A percentile compares a stretch with the other conserved stretches of the same genome.
Evolutionary conservation across 768 basidiomycete species (phyloP).

Genomic region (Phylloporus scabripes): DNA sequence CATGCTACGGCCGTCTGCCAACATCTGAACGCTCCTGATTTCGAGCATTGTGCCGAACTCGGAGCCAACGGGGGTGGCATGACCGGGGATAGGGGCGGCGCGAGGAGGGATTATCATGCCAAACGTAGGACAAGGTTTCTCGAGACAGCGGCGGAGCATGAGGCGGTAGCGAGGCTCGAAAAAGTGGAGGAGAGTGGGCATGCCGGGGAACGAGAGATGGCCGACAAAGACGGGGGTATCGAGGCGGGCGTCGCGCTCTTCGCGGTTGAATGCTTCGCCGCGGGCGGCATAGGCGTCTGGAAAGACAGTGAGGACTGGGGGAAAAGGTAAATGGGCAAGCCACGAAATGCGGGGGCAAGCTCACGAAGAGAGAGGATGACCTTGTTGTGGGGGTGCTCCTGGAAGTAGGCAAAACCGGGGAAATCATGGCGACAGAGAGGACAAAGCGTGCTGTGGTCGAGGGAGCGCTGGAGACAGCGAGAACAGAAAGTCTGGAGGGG

Average conservation of each 20-base stretch:
- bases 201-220: slow-evolving; percentile 84
- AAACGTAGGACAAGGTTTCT: slow-evolving; percentile 69
- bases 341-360: slow-evolving; percentile 16
- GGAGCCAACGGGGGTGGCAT: slow-evolving; percentile 17
- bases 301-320: slow-evolving; percentile 62
- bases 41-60: slow-evolving; percentile 93
- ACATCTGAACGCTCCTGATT: slow-evolving; percentile 80
- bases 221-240: slow-evolving; percentile 91
- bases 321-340: slow-evolving; percentile 7
- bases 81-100: slow-evolving; percentile 25
- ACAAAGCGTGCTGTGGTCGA: slow-evolving; percentile 80
- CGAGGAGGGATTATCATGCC: slow-evolving; percentile 85
- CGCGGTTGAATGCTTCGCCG: slow-evolving; percentile 56
- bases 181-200: slow-evolving; percentile 86
- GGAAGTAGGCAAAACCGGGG: slow-evolving; percentile 72
- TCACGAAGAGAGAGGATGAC: slow-evolving; percentile 64
- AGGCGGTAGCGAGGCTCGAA: slow-evolving; percentile 94
- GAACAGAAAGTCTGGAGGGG: slow-evolving; percentile 76
- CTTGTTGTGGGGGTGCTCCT: slow-evolving; percentile 74
- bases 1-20: slow-evolving; percentile 85
- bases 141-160: slow-evolving; percentile 94
- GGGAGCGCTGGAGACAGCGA: slow-evolving; percentile 81
- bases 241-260: slow-evolving; percentile 72
- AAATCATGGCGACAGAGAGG: slow-evolving; percentile 81
- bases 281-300: slow-evolving; percentile 62